A percentile compares a stretch with the other conserved stretches of the same genome.
These are phyloP conservation scores for Polysphondylium violaceum DNA, from an alignment of 78 protist genomes.

Conservation along the genomic window DNA sequence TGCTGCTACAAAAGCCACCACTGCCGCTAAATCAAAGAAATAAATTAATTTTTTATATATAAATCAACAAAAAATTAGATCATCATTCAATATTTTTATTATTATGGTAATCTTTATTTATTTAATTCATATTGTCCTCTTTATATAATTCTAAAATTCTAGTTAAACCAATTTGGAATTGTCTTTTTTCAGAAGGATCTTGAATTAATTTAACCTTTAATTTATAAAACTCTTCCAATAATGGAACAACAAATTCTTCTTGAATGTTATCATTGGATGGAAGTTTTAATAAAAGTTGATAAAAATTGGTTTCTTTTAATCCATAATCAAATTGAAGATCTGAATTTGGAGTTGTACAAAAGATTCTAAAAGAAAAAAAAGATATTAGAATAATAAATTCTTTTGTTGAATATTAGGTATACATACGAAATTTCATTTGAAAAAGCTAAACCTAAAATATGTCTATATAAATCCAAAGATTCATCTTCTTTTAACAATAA, in stretches of 20 bases:
- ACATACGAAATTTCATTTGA: neutral
- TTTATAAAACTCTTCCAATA: constrained; percentile 5
- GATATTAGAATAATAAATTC: neutral
- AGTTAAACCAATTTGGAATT: neutral
- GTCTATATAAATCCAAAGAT: neutral
- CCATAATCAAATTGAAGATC: constrained; percentile 2
- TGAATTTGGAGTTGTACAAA: neutral
- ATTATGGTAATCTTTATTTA: neutral
- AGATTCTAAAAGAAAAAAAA: neutral
- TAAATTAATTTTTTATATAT: too few species aligned
- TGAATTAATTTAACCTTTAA: neutral
- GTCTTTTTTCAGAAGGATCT: neutral
- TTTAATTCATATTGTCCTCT: neutral
- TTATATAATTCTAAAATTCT: constrained; percentile 10
- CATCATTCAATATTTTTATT: neutral
- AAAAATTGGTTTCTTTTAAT: neutral
- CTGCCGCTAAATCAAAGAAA: too few species aligned
- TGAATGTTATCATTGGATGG: neutral
- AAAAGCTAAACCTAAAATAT: neutral
- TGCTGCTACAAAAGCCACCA: too few species aligned
- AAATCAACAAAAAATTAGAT: too few species aligned
- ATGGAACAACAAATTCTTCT: neutral
- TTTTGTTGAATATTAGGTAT: neutral
- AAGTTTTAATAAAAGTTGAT: neutral
- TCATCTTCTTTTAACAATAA: constrained; percentile 13